Conservation (phyloP, 495 filamentous ascomycete genomes). For the Xylaria sp. region DNA sequence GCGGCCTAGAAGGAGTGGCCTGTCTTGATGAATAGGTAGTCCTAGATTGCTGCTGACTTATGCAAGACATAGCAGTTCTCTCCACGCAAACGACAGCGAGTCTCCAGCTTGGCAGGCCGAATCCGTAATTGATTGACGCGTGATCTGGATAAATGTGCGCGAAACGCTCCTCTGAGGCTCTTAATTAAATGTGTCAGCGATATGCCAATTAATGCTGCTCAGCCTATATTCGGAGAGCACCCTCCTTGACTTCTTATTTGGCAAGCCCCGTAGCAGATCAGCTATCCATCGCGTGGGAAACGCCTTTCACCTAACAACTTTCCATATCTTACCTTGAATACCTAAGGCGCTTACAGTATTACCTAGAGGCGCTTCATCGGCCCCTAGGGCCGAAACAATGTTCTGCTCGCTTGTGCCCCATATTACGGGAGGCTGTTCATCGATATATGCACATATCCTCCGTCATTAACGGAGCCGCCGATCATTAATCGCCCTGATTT, state of each 20-base stretch:
- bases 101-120: constrained; percentile 5
- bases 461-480: background rate
- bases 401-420: background rate
- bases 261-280: constrained; percentile 21
- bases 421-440: background rate
- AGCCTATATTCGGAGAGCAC: constrained; percentile 26
- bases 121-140: constrained; percentile 21
- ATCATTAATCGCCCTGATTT: background rate
- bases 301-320: background rate
- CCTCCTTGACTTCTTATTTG: constrained; percentile 23
- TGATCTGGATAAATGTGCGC: constrained; percentile 27
- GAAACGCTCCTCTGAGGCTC: constrained; percentile 17
- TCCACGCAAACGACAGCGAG: background rate
- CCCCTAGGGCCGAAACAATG: constrained; percentile 19
- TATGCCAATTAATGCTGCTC: constrained; percentile 22
- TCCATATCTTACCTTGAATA: background rate
- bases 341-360: background rate
- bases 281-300: background rate
- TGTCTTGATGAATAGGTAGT: background rate
- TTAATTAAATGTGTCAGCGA: constrained; percentile 23
- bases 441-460: background rate
- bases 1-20: background rate
- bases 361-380: background rate
- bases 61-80: constrained; percentile 8
- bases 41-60: constrained; percentile 16